Base-by-base conservation (phyloP, 2,329 filamentous ascomycete species). In the Aspergillus sp. region DNA sequence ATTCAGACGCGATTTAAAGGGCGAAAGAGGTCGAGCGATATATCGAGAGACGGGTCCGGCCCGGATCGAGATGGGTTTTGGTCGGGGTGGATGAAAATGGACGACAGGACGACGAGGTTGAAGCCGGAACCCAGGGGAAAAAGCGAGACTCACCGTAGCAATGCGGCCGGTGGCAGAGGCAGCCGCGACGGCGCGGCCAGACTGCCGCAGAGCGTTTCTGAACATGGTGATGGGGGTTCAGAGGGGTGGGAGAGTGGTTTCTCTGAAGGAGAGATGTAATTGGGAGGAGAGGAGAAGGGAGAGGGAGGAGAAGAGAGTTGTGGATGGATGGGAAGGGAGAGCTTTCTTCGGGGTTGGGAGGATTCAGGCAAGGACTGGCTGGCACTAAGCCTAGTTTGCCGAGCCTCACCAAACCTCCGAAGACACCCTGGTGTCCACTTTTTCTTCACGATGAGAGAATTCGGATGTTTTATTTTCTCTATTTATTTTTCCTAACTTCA, bases 141-240 rank as follows among this genome's bases (percentile, higher is more conserved):
- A 69, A 72, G 72, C 73, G 71, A 72, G 76, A 95, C 93, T 88
- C 92, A 97, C 94, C 81, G 87, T 88, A 79, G 87, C 87, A 81
- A 95, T 86, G 84, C 91, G 90, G 84, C 90, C 86, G 73, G 88
- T 84, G 74, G 90, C 89, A 87, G 90, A 90, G 82, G 95, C 85
- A 81, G 90, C 90, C 82, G 90, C 89, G 80, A 93, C 89, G 79
- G 89, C 88, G 83, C 92, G 91, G 82, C 88, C 88, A 78, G 91
- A 95, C 84, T 95, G 91, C 83, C 92, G 87, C 81, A 97, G 85
- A 83, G 93, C 92, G 87, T 89, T 95, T 82, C 93, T 90, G 85
- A 96, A 95, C 93, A 97, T 96, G 81, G 77, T 83, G 76, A 76
- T 62, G 59, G 63, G 64, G 65, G 71, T 71, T 68, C 66, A 70